These are phyloP conservation scores for Juglanconis juglandina DNA, from an alignment of 2,329 filamentous ascomycete species.

Conservation along the genomic window DNA sequence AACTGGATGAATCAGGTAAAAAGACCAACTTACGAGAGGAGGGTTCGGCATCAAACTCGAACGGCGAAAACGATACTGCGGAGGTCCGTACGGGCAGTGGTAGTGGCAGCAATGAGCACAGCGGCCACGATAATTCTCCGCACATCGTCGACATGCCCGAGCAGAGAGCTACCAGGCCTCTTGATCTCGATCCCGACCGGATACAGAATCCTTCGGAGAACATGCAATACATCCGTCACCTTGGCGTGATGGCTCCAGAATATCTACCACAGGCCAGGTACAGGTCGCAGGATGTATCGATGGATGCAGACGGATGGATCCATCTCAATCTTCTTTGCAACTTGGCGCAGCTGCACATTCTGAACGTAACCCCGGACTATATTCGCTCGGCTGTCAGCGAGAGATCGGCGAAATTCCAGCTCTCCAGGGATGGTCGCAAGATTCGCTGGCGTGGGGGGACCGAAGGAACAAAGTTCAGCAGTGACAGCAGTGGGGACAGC, in stretches of 20 bases:
- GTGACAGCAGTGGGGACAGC: constrained; percentile 55
- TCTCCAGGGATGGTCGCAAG: constrained; percentile 74
- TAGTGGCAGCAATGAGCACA: constrained; percentile 26
- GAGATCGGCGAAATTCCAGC: constrained; percentile 70
- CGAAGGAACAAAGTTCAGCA: constrained; percentile 62
- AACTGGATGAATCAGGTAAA: constrained; percentile 33
- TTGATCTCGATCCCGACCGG: constrained; percentile 76
- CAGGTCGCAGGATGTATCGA: constrained; percentile 44
- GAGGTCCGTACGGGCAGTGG: constrained; percentile 31
- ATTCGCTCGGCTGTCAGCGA: constrained; percentile 68
- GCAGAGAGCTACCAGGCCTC: constrained; percentile 72
- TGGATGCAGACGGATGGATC: constrained; percentile 72
- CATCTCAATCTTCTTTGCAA: constrained; percentile 78
- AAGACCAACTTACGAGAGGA: constrained; percentile 42
- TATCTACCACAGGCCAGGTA: constrained; percentile 41
- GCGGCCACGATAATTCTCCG: constrained; percentile 39
- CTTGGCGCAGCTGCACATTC: constrained; percentile 79
- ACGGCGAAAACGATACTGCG: constrained; percentile 41
- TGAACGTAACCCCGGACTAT: constrained; percentile 77
- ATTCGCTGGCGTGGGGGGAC: constrained; percentile 73
- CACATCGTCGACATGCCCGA: constrained; percentile 47
- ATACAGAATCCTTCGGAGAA: constrained; percentile 73
- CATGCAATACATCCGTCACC: constrained; percentile 72
- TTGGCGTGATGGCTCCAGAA: constrained; percentile 50
- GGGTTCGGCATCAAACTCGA: constrained; percentile 43